Percentiles rank a stretch among this genome's conserved stretches.
Conservation (phyloP, 257 asterid genomes). For the Przewalskia tangutica region DNA sequence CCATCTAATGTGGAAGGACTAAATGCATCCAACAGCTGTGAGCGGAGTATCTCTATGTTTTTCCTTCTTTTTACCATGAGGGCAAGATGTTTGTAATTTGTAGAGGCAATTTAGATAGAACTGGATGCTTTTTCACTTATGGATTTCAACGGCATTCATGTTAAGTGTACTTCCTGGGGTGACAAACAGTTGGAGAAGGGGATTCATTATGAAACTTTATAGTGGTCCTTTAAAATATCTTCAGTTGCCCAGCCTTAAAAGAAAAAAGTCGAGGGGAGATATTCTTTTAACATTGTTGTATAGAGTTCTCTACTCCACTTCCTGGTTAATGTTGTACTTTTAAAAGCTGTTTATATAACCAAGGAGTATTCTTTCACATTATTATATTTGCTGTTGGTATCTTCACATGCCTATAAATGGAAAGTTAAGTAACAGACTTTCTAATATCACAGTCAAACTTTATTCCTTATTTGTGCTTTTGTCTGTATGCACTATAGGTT, state of each 20-base stretch:
- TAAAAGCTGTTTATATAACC: not conserved
- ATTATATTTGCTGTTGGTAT: not conserved
- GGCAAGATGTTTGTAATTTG: not conserved
- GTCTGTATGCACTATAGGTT: conserved; percentile 29
- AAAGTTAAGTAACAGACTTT: not conserved
- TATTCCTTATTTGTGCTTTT: not conserved
- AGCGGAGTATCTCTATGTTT: conserved; percentile 11
- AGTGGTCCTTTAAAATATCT: not conserved
- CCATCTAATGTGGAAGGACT: conserved; percentile 24
- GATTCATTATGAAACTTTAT: not conserved
- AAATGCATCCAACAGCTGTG: conserved; percentile 33
- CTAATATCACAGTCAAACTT: not conserved
- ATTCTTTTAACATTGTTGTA: not conserved
- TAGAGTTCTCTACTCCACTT: not conserved
- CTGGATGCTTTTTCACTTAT: not conserved
- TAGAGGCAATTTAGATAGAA: not conserved
- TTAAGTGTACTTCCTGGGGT: not conserved
- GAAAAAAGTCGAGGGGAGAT: not conserved
- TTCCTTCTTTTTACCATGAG: not conserved
- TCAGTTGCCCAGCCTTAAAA: not conserved
- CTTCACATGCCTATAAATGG: not conserved
- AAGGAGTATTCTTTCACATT: not conserved
- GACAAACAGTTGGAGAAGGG: not conserved
- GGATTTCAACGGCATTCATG: not conserved
- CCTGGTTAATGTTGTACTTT: not conserved